Conservation (phyloP, 176 grass and related monocot species). For the Aegilops longissima region DNA sequence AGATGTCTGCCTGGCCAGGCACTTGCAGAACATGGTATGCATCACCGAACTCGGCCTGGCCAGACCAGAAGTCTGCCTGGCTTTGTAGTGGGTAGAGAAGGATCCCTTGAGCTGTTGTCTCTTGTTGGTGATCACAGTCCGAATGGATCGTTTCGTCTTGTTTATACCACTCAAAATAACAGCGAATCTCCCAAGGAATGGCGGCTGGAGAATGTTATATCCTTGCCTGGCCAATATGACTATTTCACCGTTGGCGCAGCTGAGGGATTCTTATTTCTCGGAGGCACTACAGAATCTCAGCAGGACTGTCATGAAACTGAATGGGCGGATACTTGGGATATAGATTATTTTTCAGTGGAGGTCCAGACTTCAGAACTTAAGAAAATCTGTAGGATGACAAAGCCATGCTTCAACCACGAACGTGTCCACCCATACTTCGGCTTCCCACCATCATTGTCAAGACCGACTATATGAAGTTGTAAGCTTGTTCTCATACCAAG, state of each 20-base stretch:
- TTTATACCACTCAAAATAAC: background rate
- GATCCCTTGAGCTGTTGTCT: background rate
- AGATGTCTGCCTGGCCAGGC: background rate
- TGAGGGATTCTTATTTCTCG: slow-evolving; percentile 23
- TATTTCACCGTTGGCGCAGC: slow-evolving; percentile 2
- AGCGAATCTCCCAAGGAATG: background rate
- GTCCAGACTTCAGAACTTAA: background rate
- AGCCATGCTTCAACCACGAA: background rate
- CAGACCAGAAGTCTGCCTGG: background rate
- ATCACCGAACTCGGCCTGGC: background rate
- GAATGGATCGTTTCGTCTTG: background rate
- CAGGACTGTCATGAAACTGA: background rate
- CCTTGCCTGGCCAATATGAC: background rate
- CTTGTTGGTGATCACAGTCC: background rate
- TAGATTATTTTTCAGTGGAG: slow-evolving; percentile 17
- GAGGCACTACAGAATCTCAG: background rate
- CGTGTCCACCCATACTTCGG: background rate
- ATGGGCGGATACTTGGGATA: background rate
- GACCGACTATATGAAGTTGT: slow-evolving; percentile 33
- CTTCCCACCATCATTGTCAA: slow-evolving; percentile 1
- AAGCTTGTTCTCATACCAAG: background rate
- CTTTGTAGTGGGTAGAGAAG: background rate
- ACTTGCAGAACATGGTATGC: background rate
- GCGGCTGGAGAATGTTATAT: background rate
- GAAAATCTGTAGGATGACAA: background rate